A percentile compares a stretch with the other conserved stretches of the same genome.
phyloP scores from a whole-genome alignment of 345 rosid genomes.

The Moricandia moricandioides region DNA sequence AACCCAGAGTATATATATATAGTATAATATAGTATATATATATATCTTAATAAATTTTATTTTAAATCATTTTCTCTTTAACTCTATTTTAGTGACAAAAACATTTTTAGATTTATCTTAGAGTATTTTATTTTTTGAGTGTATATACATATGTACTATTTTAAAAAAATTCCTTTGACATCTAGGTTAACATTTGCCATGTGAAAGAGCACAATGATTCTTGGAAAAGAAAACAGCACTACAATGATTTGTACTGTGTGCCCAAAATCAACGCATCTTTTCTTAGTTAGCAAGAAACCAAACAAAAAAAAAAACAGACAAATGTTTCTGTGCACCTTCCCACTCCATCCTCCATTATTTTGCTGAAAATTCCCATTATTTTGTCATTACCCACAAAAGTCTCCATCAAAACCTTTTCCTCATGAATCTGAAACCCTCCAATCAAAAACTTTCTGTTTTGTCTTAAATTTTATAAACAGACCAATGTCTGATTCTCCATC shows the following conservation, averaged over 20 bases:
- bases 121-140: no score
- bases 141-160: no score
- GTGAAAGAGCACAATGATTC: not conserved
- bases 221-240: not conserved
- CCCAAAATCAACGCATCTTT: slow-evolving; percentile 12
- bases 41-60: no score
- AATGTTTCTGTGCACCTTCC: slow-evolving; percentile 30
- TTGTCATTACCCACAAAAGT: slow-evolving; percentile 32
- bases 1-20: no score
- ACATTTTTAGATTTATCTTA: no score
- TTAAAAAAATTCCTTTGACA: no score
- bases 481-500: slow-evolving; percentile 36
- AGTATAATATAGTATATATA: no score
- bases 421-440: not conserved
- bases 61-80: no score
- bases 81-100: no score
- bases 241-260: not conserved
- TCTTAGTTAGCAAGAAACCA: not conserved
- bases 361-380: slow-evolving; percentile 1
- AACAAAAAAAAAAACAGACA: slow-evolving; percentile 13
- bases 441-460: not conserved
- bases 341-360: slow-evolving; percentile 35
- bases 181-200: no score
- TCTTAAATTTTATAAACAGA: not conserved
- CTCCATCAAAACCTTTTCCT: slow-evolving; percentile 18